A percentile compares a stretch with the other conserved stretches of the same genome.
phyloP scores from a whole-genome alignment of 495 filamentous ascomycete genomes.

The Aspergillus diversus region DNA sequence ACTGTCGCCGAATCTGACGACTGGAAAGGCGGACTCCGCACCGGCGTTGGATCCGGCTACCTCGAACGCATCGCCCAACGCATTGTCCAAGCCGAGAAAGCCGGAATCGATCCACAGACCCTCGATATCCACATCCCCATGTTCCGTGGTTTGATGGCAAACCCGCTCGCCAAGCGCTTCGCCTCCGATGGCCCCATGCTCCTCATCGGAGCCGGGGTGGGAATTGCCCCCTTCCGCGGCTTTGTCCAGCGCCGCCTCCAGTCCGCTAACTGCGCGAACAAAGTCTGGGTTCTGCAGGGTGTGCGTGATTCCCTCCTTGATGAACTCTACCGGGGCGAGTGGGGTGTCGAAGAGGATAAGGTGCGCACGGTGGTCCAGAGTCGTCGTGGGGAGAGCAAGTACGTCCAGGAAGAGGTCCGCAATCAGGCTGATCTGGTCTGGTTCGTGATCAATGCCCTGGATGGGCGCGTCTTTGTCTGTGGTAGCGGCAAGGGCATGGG shows the following conservation, averaged over 20 bases:
- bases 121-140: slow-evolving; percentile 81
- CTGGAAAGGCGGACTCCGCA: slow-evolving; percentile 70
- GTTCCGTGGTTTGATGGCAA: slow-evolving; percentile 99
- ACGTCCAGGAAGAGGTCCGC: slow-evolving; percentile 85
- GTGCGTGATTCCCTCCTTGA: slow-evolving; percentile 89
- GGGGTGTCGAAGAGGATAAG: slow-evolving; percentile 90
- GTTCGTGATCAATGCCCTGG: slow-evolving; percentile 91
- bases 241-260: slow-evolving; percentile 94
- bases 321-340: slow-evolving; percentile 94
- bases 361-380: slow-evolving; percentile 94
- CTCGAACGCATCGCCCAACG: slow-evolving; percentile 77
- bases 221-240: slow-evolving; percentile 94
- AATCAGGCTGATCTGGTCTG: slow-evolving; percentile 93
- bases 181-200: slow-evolving; percentile 94
- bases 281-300: slow-evolving; percentile 99
- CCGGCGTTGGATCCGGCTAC: slow-evolving; percentile 79
- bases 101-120: slow-evolving; percentile 52
- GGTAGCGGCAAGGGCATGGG: slow-evolving; percentile 96
- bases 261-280: slow-evolving; percentile 97
- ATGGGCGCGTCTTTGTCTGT: slow-evolving; percentile 94
- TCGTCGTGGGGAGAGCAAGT: slow-evolving; percentile 72
- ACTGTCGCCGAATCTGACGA: slow-evolving; percentile 85
- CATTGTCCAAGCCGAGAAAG: slow-evolving; percentile 65
- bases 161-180: slow-evolving; percentile 89
- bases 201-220: slow-evolving; percentile 93